Base-by-base conservation (phyloP, 192 early-diverging fungal genomes). In the Geranomyces michiganensis region DNA sequence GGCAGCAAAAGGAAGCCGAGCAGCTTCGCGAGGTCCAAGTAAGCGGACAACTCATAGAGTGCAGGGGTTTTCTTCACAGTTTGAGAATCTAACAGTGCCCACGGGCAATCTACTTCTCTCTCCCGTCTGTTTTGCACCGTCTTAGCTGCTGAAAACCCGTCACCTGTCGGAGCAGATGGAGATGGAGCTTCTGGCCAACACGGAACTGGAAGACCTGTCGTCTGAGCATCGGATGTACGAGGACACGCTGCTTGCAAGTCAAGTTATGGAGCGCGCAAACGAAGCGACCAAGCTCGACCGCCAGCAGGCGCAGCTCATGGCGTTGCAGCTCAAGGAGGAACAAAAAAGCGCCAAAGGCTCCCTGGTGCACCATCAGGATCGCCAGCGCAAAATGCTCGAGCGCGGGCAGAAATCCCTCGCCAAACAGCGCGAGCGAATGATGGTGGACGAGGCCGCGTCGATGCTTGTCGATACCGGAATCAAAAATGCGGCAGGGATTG, bases 1-100 rank as follows among this genome's bases (percentile, higher is more conserved):
- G 51, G 44, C 72, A 74, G 65, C 72, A 74, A 30, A 74, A 74
- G 66, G 72, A 74, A 36, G 59, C 72, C 22, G 79, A 80, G 32
- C 70, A 80, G 26, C 33, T 74, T 51, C 56, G 71, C 12, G 79
- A 80, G 56, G 15, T 74, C 13, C 79, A 70, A 41, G 68, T 68
- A 56, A 65, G 17, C 0, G 4, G 7, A 26, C 17, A 6, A 17
- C 4, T 53, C 17, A 3, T 7, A 4, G 4, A 9, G 51, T 24
- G 19, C n/a, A 4, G 51, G 3, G 19, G 19, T 53, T 4, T 53
- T 15, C 4, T 53, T 17, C 6, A 53, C 51, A 41, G 36, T 41
- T 41, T 41, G 36, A 41, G 1, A 51, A 51, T n/a, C 48, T 0
- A 17, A 51, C 1, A 51, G 19, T 29, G 1, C n/a, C n/a, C n/a